Conservation (phyloP, 805 yeast species). For the Starmerella ratchasimensis region DNA sequence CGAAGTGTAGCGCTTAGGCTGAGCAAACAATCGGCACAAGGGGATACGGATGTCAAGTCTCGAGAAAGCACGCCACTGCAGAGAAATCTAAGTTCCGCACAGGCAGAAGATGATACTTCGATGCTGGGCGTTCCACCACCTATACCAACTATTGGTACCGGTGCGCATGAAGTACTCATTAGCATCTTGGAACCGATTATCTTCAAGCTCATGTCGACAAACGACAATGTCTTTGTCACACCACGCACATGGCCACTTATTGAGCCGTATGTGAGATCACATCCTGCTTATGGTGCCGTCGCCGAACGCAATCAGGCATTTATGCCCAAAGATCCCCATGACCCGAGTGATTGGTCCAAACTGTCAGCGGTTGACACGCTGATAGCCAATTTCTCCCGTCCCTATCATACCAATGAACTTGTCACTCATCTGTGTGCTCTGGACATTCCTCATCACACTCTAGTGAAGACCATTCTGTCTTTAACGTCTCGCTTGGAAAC, state of each 20-base stretch:
- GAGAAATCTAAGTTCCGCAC: too few species aligned
- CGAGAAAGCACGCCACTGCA: too few species aligned
- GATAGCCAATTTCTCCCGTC: slow-evolving; percentile 24
- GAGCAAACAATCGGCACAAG: neutral
- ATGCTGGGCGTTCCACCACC: too few species aligned
- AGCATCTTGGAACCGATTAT: slow-evolving; percentile 8
- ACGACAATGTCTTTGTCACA: slow-evolving; percentile 14
- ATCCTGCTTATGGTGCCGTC: slow-evolving; percentile 9
- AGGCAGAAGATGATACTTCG: neutral
- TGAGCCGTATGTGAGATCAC: slow-evolving; percentile 10
- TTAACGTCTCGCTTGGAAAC: slow-evolving; percentile 14
- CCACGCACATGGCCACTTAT: slow-evolving; percentile 15
- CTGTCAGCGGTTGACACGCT: slow-evolving; percentile 9
- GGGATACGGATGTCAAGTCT: too few species aligned
- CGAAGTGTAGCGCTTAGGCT: slow-evolving; percentile 2
- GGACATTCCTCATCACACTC: slow-evolving; percentile 1
- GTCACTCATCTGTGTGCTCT: slow-evolving; percentile 4
- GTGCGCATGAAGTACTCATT: neutral
- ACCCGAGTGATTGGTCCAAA: slow-evolving; percentile 12
- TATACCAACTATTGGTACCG: neutral
- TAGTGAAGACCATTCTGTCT: slow-evolving; percentile 11
- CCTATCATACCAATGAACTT: slow-evolving; percentile 18
- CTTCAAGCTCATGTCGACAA: slow-evolving; percentile 9
- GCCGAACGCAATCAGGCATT: slow-evolving; percentile 17
- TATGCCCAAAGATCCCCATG: slow-evolving; percentile 8